These are phyloP conservation scores for Podospora fimiseda DNA, from an alignment of 495 filamentous ascomycete species.

Conservation along the genomic window DNA sequence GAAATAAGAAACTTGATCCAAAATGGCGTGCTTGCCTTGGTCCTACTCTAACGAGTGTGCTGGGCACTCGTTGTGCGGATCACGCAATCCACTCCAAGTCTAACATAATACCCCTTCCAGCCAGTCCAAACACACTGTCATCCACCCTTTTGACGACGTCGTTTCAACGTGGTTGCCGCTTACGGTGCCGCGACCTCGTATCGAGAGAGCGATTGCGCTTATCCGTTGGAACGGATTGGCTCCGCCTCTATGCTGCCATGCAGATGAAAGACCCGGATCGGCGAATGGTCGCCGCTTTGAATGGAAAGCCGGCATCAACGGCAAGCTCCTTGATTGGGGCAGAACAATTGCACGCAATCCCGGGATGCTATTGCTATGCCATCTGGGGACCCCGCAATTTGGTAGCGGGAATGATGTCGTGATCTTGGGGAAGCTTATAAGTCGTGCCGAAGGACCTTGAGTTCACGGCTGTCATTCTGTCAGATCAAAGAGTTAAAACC, in stretches of 20 bases:
- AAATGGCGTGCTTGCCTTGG: background rate
- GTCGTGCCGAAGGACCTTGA: background rate
- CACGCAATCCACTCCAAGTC: background rate
- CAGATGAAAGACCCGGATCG: background rate
- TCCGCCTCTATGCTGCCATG: background rate
- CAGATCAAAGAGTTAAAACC: background rate
- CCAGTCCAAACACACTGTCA: too few species aligned
- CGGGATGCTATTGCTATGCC: conserved; percentile 16
- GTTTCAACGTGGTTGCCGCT: background rate
- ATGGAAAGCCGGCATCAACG: background rate
- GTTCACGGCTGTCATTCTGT: background rate
- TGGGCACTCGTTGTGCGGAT: background rate
- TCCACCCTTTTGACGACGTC: background rate
- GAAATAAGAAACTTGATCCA: background rate
- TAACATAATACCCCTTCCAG: background rate
- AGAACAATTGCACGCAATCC: conserved; percentile 13
- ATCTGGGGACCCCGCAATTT: conserved; percentile 13
- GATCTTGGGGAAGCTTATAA: background rate
- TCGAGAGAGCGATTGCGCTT: background rate
- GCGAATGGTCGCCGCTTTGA: background rate
- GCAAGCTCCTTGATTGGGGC: conserved; percentile 12
- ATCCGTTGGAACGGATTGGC: conserved; percentile 3
- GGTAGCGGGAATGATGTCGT: background rate
- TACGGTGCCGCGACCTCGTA: background rate
- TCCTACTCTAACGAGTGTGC: background rate